phyloP scores from a whole-genome alignment of 2,329 filamentous ascomycete species.

The Fusarium sp. region DNA sequence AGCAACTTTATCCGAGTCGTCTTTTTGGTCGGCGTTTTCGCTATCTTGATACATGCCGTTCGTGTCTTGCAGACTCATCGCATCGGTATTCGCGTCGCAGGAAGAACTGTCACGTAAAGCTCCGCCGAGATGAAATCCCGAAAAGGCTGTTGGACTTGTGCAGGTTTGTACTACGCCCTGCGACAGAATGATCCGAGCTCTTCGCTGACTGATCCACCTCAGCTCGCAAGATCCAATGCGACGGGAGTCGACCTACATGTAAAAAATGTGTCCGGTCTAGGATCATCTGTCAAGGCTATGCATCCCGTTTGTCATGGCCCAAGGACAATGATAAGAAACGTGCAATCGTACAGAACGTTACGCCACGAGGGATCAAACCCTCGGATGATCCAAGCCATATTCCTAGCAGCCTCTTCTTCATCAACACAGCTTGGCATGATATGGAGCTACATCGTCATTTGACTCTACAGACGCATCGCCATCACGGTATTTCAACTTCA shows the following conservation, averaged over 20 bases:
- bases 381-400: neutral
- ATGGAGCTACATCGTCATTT: slow-evolving; percentile 10
- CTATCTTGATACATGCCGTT: too few species aligned
- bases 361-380: neutral
- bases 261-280: slow-evolving; percentile 19
- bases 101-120: neutral
- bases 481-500: accelerated
- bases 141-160: slow-evolving; percentile 42
- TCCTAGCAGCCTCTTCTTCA: slow-evolving; percentile 6
- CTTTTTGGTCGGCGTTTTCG: neutral
- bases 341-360: slow-evolving; percentile 2
- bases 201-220: slow-evolving; percentile 3
- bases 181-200: neutral
- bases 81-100: neutral
- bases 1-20: slow-evolving; percentile 27
- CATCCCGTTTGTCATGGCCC: slow-evolving; percentile 41
- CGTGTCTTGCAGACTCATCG: too few species aligned
- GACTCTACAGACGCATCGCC: neutral
- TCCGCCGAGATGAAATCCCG: slow-evolving; percentile 15
- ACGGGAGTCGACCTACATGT: slow-evolving; percentile 28
- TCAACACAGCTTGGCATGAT: slow-evolving; percentile 38
- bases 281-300: slow-evolving; percentile 32
- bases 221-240: slow-evolving; percentile 45
- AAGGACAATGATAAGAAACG: slow-evolving; percentile 28
- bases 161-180: slow-evolving; percentile 20